phyloP scores from a whole-genome alignment of 2,329 filamentous ascomycete species.

The Exophiala sp. region DNA sequence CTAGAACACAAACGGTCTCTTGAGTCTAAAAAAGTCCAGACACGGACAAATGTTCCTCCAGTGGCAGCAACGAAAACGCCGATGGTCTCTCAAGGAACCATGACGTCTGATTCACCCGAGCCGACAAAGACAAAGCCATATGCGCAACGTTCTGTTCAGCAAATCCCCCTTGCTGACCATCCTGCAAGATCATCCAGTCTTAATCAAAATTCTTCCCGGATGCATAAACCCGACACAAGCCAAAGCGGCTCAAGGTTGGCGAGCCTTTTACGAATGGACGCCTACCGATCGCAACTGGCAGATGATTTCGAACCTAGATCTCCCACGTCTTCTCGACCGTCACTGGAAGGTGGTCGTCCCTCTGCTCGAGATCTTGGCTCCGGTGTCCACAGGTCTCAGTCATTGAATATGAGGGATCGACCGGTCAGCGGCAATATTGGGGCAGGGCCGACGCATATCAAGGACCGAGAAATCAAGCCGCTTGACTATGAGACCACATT shows the following conservation, averaged over 20 bases:
- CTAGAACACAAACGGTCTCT: constrained; percentile 23
- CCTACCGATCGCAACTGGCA: constrained; percentile 20
- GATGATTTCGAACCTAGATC: constrained; percentile 43
- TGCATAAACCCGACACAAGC: constrained; percentile 22
- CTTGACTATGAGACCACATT: constrained; percentile 21
- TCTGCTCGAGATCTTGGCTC: constrained; percentile 60
- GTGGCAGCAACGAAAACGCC: constrained; percentile 47
- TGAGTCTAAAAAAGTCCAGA: constrained; percentile 18
- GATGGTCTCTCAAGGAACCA: constrained; percentile 72
- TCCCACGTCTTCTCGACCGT: constrained; percentile 60
- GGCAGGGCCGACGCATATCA: constrained; percentile 76
- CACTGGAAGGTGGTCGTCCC: constrained; percentile 68
- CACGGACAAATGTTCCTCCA: constrained; percentile 7
- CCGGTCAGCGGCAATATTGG: constrained; percentile 82
- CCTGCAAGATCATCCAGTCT: constrained; percentile 44
- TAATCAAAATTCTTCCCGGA: constrained; percentile 3
- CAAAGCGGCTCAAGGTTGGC: constrained; percentile 35
- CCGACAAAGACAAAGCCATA: constrained; percentile 33
- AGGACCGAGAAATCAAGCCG: constrained; percentile 62
- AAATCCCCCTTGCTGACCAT: constrained; percentile 45
- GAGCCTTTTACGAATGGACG: constrained; percentile 31
- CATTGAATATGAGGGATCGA: constrained; percentile 64
- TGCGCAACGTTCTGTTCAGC: constrained; percentile 48
- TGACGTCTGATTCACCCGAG: constrained; percentile 60
- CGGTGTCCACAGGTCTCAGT: constrained; percentile 56